These are phyloP conservation scores for Leccinum subrobustum DNA, from an alignment of 1,284 basidiomycete genomes.

Conservation along the genomic window DNA sequence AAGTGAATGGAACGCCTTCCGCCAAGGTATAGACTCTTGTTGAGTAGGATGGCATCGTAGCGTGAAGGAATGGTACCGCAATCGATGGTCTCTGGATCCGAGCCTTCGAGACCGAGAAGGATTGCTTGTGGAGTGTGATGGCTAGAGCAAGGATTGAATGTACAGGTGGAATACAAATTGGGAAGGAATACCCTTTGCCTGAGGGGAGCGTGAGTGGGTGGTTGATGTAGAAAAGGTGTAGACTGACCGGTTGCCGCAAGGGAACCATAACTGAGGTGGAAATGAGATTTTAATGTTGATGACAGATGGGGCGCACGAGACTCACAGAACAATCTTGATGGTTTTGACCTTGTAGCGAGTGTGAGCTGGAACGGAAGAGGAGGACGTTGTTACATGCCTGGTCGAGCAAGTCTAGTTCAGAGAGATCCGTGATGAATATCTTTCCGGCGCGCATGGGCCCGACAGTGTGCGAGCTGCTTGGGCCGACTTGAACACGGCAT, in stretches of 20 bases:
- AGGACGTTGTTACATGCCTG: slow-evolving; percentile 45
- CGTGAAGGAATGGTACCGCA: slow-evolving; percentile 75
- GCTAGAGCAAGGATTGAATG: slow-evolving; percentile 40
- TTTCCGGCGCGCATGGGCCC: slow-evolving; percentile 92
- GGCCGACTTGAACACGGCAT: slow-evolving; percentile 41
- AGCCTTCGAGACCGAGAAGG: slow-evolving; percentile 86
- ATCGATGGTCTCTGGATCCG: slow-evolving; percentile 84
- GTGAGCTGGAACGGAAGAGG: slow-evolving; percentile 5
- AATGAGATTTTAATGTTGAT: background rate
- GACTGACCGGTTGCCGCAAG: slow-evolving; percentile 70
- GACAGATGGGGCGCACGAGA: slow-evolving; percentile 4
- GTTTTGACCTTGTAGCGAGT: slow-evolving; percentile 54
- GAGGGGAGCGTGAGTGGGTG: slow-evolving; percentile 33
- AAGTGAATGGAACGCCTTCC: slow-evolving; percentile 76
- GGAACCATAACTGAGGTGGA: slow-evolving; percentile 61
- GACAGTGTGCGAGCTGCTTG: slow-evolving; percentile 70
- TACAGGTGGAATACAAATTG: background rate
- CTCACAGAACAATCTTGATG: slow-evolving; percentile 84
- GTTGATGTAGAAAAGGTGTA: background rate
- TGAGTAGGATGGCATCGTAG: slow-evolving; percentile 68
- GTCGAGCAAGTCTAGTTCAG: slow-evolving; percentile 67
- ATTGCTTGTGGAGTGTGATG: slow-evolving; percentile 96
- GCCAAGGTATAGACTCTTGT: slow-evolving; percentile 67
- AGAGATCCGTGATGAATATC: slow-evolving; percentile 82
- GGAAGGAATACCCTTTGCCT: slow-evolving; percentile 72